Conservation (phyloP, 257 asterid genomes). For the Penstemon barbatus region DNA sequence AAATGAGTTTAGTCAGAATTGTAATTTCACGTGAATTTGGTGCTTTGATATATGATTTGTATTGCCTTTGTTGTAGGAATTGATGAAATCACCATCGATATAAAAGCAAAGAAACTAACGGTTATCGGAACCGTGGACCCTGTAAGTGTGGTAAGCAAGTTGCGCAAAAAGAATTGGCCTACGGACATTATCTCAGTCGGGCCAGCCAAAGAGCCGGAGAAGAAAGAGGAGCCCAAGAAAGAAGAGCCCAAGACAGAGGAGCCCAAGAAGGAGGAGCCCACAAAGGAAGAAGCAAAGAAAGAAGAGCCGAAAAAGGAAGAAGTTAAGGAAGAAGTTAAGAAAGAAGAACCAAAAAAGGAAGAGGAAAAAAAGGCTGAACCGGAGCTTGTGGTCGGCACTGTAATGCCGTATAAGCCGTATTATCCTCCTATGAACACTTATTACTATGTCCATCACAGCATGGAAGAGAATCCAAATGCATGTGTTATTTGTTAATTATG, state of each 20-base stretch:
- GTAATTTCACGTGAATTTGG: neutral
- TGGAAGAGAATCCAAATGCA: slow-evolving; percentile 71
- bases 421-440: slow-evolving; percentile 51
- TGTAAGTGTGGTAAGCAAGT: slow-evolving; percentile 46
- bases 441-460: slow-evolving; percentile 54
- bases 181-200: slow-evolving; percentile 47
- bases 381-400: slow-evolving; percentile 29
- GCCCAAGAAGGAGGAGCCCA: slow-evolving; percentile 27
- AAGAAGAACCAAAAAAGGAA: slow-evolving; percentile 33
- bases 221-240: slow-evolving; percentile 47
- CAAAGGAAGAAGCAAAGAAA: slow-evolving; percentile 32
- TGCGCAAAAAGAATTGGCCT: slow-evolving; percentile 57
- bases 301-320: slow-evolving; percentile 42
- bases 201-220: slow-evolving; percentile 49
- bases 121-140: slow-evolving; percentile 67
- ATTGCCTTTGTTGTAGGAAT: slow-evolving; percentile 36
- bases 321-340: slow-evolving; percentile 28
- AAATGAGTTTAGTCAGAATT: no score
- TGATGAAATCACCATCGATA: slow-evolving; percentile 55
- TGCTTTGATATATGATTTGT: neutral
- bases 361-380: slow-evolving; percentile 33
- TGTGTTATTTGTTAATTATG: slow-evolving; percentile 44
- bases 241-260: slow-evolving; percentile 47
- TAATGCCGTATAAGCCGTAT: slow-evolving; percentile 46
- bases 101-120: slow-evolving; percentile 44